Conservation (phyloP, 1,284 basidiomycete species). For the Microbotryomycetes sp. region DNA sequence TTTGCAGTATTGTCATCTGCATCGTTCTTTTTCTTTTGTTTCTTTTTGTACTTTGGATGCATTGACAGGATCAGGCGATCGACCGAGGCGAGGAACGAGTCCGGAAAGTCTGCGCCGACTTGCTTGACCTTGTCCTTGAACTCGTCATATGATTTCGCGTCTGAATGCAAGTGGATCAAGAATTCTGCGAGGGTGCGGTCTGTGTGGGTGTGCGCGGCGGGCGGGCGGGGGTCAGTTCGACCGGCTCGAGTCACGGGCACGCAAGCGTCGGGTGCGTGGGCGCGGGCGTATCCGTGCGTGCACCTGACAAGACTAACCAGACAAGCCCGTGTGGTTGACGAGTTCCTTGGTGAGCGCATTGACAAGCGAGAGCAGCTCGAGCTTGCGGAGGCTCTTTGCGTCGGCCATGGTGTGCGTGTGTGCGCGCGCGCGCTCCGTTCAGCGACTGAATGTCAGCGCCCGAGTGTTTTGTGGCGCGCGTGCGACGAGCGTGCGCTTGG, state of each 20-base stretch:
- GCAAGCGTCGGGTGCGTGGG: neutral
- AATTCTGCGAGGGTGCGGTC: constrained; percentile 95
- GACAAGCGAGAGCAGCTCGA: constrained; percentile 82
- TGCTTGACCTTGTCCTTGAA: constrained; percentile 79
- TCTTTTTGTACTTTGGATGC: constrained; percentile 94
- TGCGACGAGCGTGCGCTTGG: neutral
- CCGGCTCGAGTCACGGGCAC: constrained; percentile 10
- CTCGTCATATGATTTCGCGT: constrained; percentile 62
- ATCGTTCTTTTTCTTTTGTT: constrained; percentile 39
- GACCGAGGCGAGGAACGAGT: constrained; percentile 81
- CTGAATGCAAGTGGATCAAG: constrained; percentile 82
- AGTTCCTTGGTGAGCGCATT: constrained; percentile 84
- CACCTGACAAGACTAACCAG: neutral
- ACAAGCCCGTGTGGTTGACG: constrained; percentile 59
- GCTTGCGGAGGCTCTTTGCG: constrained; percentile 43
- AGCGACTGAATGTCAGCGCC: no score
- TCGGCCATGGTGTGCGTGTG: constrained; percentile 13
- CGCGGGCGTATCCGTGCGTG: neutral
- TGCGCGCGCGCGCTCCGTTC: no score
- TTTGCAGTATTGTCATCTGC: constrained; percentile 9
- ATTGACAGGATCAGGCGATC: constrained; percentile 89
- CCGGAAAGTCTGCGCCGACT: constrained; percentile 77
- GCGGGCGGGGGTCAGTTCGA: neutral
- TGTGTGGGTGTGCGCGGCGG: constrained; percentile 47
- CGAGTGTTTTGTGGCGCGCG: no score